Base-by-base conservation (phyloP, 2,329 filamentous ascomycete genomes). In the Colletotrichum melonis region DNA sequence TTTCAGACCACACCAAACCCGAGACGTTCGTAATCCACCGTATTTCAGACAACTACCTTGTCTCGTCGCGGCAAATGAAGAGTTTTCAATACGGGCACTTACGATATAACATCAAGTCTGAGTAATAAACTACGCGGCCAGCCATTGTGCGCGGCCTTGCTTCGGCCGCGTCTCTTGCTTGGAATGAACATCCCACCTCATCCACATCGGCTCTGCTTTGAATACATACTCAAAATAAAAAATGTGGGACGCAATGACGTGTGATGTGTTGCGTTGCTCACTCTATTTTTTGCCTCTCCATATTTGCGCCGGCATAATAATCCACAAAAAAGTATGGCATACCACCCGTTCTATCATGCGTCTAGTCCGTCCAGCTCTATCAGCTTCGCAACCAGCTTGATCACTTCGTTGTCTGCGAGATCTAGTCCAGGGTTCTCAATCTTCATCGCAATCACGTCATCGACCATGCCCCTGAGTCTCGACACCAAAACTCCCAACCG, bases 341-440 rank as follows among this genome's bases (percentile, higher is more conserved):
- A 38, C 35, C 56, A 26, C 52, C 19, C 58, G 16, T 8, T 66
- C 56, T 63, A 54, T 75, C 56, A 91, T 71, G 88, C 88, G 86
- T 97, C 95, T 83, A 97, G 83, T 1, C 97, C 97, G 85, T 98
- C 95, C 78, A 97, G 88, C 83, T 98, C 94, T 78, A 98, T 93
- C 83, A 98, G 86, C 83, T 90, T 92, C 76, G 91, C 90, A 67
- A 98, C 95, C 75, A 94, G 84, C 78, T 88, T 90, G 72, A 98
- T 93, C 30, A 98, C 91, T 77, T 93, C 91, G 71, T 88, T 89
- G 57, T 87, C 84, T 69, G 84, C 84, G 46, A 92, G 80, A 58
- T 91, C 90, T 70, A 89, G 80, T 14, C 87, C 88, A 0, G 94
- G 94, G 75, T 94, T 91, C 80, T 95, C 94, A 62, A 98, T 91